phyloP scores from a whole-genome alignment of 1,139 yeast species.

The Lodderomyces parapsilosis region DNA sequence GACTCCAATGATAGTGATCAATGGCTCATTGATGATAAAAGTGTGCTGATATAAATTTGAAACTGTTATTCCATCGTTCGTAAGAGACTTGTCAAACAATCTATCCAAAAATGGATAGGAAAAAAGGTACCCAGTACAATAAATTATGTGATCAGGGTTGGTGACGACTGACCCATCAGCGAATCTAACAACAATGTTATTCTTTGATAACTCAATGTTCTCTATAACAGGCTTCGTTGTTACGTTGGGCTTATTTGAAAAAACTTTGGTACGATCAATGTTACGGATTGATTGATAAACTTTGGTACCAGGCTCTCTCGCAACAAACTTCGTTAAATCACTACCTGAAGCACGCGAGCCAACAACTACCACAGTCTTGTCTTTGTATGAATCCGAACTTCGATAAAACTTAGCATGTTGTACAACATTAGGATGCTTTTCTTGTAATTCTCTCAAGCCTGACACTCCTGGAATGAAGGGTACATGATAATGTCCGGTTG shows the following conservation, averaged over 20 bases:
- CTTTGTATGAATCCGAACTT: slow-evolving; percentile 23
- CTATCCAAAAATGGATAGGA: slow-evolving; percentile 42
- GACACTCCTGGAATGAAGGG: slow-evolving; percentile 35
- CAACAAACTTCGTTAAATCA: slow-evolving; percentile 33
- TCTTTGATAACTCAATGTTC: slow-evolving; percentile 12
- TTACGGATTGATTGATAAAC: slow-evolving; percentile 33
- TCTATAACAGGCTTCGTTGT: slow-evolving; percentile 24
- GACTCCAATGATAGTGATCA: slow-evolving; percentile 37
- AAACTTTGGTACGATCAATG: slow-evolving; percentile 14
- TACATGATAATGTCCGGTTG: slow-evolving; percentile 35
- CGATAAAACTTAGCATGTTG: slow-evolving; percentile 45
- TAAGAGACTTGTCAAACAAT: slow-evolving; percentile 21
- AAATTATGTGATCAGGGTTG: slow-evolving; percentile 37
- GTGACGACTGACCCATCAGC: slow-evolving; percentile 25
- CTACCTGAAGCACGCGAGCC: slow-evolving; percentile 49
- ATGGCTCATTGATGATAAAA: slow-evolving; percentile 36
- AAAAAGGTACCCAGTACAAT: slow-evolving; percentile 46
- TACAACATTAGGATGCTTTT: slow-evolving; percentile 24
- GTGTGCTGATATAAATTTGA: slow-evolving; percentile 39
- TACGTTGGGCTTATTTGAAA: slow-evolving; percentile 21
- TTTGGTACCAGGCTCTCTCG: slow-evolving; percentile 19
- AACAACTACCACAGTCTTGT: slow-evolving; percentile 34
- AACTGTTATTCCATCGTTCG: slow-evolving; percentile 29
- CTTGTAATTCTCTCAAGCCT: slow-evolving; percentile 36
- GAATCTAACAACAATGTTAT: slow-evolving; percentile 24